Evolutionary conservation across 2,329 filamentous ascomycete species (phyloP).

Genomic region (Furcasterigmium furcatum): DNA sequence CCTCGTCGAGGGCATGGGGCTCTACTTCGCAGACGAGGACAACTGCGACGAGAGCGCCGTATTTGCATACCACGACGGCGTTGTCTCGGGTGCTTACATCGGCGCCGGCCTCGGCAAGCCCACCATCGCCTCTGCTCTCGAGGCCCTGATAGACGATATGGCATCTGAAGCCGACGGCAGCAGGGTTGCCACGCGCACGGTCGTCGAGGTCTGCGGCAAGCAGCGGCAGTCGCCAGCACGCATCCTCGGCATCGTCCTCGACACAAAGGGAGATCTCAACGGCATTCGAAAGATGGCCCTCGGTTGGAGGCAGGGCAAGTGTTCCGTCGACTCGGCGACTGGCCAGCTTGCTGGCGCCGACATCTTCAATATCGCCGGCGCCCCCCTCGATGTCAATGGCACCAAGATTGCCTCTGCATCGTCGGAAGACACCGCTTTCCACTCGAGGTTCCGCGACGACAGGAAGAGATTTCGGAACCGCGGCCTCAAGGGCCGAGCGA

Average conservation of each 20-base stretch:
- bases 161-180: not conserved
- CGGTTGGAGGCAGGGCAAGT: constrained; percentile 6
- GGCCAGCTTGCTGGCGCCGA: too few relatives aligned
- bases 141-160: constrained; percentile 1
- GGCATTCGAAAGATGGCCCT: constrained; percentile 1
- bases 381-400: not conserved
- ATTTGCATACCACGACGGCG: constrained; percentile 12
- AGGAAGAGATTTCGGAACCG: too few relatives aligned
- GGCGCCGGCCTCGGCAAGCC: constrained; percentile 7
- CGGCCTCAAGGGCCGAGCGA: too few relatives aligned
- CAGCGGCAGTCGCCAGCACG: constrained; percentile 1
- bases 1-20: constrained; percentile 4
- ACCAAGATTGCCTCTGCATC: constrained; percentile 4
- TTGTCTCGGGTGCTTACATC: constrained; percentile 11
- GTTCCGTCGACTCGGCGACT: not conserved
- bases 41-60: constrained; percentile 16
- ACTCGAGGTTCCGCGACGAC: too few relatives aligned
- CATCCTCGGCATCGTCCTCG: constrained; percentile 8
- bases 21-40: constrained; percentile 10
- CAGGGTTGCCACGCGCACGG: constrained; percentile 4
- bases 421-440: too few relatives aligned
- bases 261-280: constrained; percentile 2
- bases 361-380: not conserved
- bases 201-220: constrained; percentile 4
- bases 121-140: not conserved